Percentiles rank a stretch among this genome's conserved stretches.
phyloP scores from a whole-genome alignment of 1,284 basidiomycete species.

The Irpex sp. region DNA sequence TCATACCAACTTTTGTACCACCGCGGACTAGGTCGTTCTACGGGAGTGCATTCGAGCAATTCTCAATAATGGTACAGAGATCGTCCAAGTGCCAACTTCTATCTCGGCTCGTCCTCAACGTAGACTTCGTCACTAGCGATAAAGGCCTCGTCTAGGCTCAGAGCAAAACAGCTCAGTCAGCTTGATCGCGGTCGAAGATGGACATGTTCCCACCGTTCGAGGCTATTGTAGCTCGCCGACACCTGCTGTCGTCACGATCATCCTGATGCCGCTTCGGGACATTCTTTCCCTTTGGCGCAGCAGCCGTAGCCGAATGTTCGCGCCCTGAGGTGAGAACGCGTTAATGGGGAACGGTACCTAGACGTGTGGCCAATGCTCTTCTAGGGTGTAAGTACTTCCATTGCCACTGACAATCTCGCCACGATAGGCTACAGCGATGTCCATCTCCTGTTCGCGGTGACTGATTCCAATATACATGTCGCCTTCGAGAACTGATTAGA shows the following conservation, averaged over 20 bases:
- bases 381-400: not conserved
- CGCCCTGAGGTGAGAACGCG: constrained; percentile 9
- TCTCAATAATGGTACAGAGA: not conserved
- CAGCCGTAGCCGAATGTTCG: not conserved
- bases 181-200: not conserved
- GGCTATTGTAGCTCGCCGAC: not conserved
- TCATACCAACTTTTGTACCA: not conserved
- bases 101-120: not conserved
- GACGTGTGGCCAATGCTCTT: constrained; percentile 7
- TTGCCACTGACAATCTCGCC: not conserved
- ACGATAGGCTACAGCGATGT: constrained; percentile 5
- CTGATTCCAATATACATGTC: not conserved
- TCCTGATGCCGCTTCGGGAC: constrained; percentile 4
- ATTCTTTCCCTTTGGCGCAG: constrained; percentile 10
- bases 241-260: constrained; percentile 11
- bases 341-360: not conserved
- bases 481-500: not conserved
- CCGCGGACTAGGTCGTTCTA: constrained; percentile 5
- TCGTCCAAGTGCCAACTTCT: not conserved
- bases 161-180: not conserved
- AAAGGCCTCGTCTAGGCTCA: not conserved
- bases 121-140: not conserved
- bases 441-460: not conserved
- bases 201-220: constrained; percentile 6
- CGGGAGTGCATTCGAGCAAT: not conserved